These are phyloP conservation scores for Boletus pseudopeckii DNA, from an alignment of 768 basidiomycete genomes.

Conservation along the genomic window DNA sequence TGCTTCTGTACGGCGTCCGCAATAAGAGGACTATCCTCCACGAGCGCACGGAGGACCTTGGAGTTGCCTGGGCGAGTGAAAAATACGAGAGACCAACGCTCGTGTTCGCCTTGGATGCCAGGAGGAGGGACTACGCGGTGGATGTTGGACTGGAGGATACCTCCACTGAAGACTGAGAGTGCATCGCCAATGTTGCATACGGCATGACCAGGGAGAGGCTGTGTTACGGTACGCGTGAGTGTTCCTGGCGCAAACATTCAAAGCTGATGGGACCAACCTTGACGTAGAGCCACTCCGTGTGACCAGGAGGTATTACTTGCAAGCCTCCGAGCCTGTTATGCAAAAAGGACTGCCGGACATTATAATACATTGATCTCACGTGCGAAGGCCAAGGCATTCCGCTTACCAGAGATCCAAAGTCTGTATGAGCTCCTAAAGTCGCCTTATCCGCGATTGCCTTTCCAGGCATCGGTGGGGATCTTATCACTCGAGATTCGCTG, in stretches of 20 bases:
- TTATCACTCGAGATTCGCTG: conserved; percentile 56
- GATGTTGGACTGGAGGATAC: conserved; percentile 59
- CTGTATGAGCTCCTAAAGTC: conserved; percentile 65
- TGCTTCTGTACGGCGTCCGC: conserved; percentile 38
- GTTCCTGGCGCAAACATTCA: not conserved
- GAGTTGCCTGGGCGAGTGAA: conserved; percentile 62
- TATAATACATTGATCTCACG: not conserved
- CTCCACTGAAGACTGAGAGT: conserved; percentile 57
- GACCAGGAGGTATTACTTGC: conserved; percentile 61
- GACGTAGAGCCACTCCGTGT: conserved; percentile 65
- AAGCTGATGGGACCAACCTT: conserved; percentile 36
- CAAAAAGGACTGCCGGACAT: conserved; percentile 50
- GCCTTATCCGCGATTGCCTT: conserved; percentile 31
- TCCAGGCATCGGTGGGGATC: conserved; percentile 39
- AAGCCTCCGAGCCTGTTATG: conserved; percentile 70
- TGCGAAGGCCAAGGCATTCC: not conserved
- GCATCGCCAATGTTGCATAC: conserved; percentile 66
- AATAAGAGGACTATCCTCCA: conserved; percentile 49
- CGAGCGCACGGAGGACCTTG: conserved; percentile 47
- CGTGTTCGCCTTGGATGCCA: conserved; percentile 46
- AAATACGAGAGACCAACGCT: conserved; percentile 67
- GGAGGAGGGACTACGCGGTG: conserved; percentile 67
- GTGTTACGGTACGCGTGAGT: not conserved
- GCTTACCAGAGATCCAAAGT: conserved; percentile 68
- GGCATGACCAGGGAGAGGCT: conserved; percentile 54